Percentiles rank a stretch among this genome's conserved stretches.
Evolutionary conservation across 139 green algal genomes (phyloP).

Genomic region (Chlorokybus atmophyticus): DNA sequence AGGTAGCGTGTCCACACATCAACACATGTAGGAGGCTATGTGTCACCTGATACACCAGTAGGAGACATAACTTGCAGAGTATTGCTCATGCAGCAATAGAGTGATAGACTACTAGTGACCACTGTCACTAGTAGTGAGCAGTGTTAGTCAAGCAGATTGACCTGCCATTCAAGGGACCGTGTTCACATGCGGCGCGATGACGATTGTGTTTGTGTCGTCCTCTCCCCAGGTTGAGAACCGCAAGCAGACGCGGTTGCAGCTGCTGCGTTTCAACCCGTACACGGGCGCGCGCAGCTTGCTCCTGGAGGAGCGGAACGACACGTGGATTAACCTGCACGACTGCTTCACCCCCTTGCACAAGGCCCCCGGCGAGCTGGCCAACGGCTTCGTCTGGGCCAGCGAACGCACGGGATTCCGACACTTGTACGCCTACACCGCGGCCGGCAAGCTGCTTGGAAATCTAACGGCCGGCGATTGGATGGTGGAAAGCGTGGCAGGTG

Average conservation of each 20-base stretch:
- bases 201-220: no score
- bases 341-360: conserved; percentile 27
- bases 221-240: no score
- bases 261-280: background rate
- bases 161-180: no score
- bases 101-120: no score
- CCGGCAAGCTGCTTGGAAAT: conserved; percentile 5
- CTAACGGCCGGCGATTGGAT: conserved; percentile 32
- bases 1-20: no score
- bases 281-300: conserved; percentile 10
- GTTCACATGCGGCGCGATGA: no score
- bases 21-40: no score
- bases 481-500: conserved; percentile 27
- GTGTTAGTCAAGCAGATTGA: no score
- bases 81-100: no score
- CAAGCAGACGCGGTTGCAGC: background rate
- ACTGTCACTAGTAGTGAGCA: no score
- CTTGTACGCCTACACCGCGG: conserved; percentile 28
- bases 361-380: conserved; percentile 4
- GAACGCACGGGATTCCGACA: conserved; percentile 33
- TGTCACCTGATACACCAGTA: no score
- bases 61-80: no score
- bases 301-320: conserved; percentile 16
- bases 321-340: conserved; percentile 33
- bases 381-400: conserved; percentile 32